These are phyloP conservation scores for Podospora tetraspora DNA, from an alignment of 495 filamentous ascomycete genomes.

Conservation along the genomic window DNA sequence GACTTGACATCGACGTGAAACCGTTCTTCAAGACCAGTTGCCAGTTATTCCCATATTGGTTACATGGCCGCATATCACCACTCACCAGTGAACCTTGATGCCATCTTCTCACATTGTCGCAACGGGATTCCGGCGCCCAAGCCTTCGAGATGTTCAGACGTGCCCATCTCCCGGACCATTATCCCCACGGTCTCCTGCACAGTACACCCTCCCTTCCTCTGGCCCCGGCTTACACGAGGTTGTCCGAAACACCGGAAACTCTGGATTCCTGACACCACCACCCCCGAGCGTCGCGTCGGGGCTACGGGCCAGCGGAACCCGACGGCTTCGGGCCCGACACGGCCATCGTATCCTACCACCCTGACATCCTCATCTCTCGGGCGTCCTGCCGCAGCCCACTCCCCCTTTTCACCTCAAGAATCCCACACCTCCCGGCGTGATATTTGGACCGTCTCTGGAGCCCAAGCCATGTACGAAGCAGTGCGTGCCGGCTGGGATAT, in stretches of 20 bases:
- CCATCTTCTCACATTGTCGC: not conserved
- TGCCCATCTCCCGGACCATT: not conserved
- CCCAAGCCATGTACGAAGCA: too few species aligned
- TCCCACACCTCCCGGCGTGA: too few species aligned
- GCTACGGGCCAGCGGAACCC: not conserved
- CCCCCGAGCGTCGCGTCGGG: not conserved
- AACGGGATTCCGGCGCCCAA: not conserved
- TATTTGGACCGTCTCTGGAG: too few species aligned
- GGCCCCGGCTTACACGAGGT: not conserved
- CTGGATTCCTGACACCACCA: not conserved
- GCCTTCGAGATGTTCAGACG: not conserved
- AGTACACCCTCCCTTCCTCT: not conserved
- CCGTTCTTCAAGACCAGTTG: not conserved
- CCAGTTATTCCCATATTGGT: not conserved
- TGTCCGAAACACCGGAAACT: not conserved
- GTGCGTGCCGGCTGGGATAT: too few species aligned
- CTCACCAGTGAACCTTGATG: not conserved
- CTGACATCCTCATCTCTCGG: not conserved
- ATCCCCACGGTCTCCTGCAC: too few species aligned
- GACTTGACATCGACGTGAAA: not conserved
- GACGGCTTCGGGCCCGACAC: not conserved
- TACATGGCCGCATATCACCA: not conserved
- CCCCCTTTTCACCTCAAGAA: too few species aligned
- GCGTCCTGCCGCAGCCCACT: too few species aligned
- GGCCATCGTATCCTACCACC: too few species aligned